A percentile compares a stretch with the other conserved stretches of the same genome.
phyloP scores from a whole-genome alignment of 345 rosid species.

The Aquilaria malaccensis region DNA sequence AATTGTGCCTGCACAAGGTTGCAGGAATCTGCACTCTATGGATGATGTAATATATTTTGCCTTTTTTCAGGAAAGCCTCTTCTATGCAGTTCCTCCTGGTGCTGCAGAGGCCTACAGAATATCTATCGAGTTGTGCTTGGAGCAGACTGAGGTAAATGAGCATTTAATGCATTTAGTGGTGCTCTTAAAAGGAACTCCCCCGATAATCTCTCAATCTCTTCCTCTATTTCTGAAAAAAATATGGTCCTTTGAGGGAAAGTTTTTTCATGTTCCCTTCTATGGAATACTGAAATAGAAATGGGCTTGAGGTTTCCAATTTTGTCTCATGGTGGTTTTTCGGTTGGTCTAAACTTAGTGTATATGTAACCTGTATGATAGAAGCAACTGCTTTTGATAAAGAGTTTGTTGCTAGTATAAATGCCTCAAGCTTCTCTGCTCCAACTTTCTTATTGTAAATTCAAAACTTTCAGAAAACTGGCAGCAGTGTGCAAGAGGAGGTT shows the following conservation, averaged over 20 bases:
- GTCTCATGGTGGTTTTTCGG: no score
- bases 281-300: no score
- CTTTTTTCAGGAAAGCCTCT: conserved; percentile 69
- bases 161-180: not conserved
- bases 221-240: not conserved
- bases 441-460: conserved; percentile 1
- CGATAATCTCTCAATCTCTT: not conserved
- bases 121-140: conserved; percentile 62
- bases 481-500: conserved; percentile 73
- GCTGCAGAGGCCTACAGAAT: conserved; percentile 67
- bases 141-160: conserved; percentile 36
- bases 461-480: conserved; percentile 49
- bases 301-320: no score
- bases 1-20: not conserved
- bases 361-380: no score
- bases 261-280: no score
- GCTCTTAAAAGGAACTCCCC: not conserved
- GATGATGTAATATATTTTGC: conserved; percentile 4
- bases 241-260: no score
- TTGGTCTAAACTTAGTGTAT: no score
- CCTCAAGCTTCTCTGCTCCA: not conserved
- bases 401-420: not conserved
- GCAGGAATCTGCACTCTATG: no score
- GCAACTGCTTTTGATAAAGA: not conserved
- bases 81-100: conserved; percentile 71